Base-by-base conservation (phyloP, 495 filamentous ascomycete genomes). In the Chaetomidium leptoderma region DNA sequence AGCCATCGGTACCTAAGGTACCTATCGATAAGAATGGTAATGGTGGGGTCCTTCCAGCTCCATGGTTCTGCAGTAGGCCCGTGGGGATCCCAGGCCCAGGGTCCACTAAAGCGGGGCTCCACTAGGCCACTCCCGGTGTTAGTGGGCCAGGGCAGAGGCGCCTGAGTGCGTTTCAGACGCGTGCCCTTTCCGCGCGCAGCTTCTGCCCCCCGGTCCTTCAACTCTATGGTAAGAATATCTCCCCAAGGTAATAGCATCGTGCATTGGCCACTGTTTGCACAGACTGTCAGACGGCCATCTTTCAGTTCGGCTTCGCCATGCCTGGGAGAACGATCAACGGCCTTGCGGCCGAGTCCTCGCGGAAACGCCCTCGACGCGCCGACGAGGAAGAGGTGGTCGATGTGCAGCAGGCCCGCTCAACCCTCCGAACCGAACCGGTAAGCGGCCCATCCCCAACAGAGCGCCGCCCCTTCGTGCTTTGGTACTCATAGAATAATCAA, bases 311-410 rank as follows among this genome's bases (percentile, higher is more conserved):
- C 26, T 14, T 23, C 40, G 23, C 27, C 13, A 68, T 69, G 66
- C 66, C 64, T 5, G 60, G 52, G 16, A 53, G 61, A 47, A 63
- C 60, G 0, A 39, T 57, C 14, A 61, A 62, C 32, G 43, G 55
- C 46, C 46, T 54, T 26, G 61, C 40, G 47, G 65, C 46, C 17
- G 63, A 63, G 63, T 59, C 65, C 57, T 66, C 65, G 1, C 48
- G 67, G 11, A 70, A 70, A 46, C 67, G 67, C 55, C 61, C 67
- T 24, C 77, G 80, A 17, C 64, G 47, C 21, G 63, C 57, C 23
- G 59, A 53, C 17, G 76, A 79, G 36, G 74, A 75, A 3, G 78
- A 84, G 26, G 68, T 72, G 33, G 62, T 76, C 14, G 76, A 78
- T 19, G 64, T 79, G 14, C 71, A 74, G 39, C 71, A 72, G 36